Base-by-base conservation (phyloP, 192 early-diverging fungal species). In the Phlyctochytrium planicorne region DNA sequence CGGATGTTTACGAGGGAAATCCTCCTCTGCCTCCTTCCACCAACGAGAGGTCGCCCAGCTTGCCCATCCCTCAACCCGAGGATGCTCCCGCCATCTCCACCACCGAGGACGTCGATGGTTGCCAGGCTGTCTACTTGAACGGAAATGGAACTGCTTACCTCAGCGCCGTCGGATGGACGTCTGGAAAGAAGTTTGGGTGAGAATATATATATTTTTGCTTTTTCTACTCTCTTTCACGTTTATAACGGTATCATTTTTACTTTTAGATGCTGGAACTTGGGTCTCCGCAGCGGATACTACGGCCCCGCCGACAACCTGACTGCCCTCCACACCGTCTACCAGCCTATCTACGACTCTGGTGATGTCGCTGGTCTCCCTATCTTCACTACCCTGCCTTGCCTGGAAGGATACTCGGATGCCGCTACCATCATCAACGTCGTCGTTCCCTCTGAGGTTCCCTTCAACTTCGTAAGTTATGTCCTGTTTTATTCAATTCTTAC, bases 251-350 rank as follows among this genome's bases (percentile, higher is more conserved):
- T 47, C 40, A 47, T 47, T 14, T 47, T 47, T 20, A 47, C 20
- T 20, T 20, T 14, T 47, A 47, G 40, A 12, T 57, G 55, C 55
- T 57, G 55, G 55, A 57, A 57, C 55, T 25, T 57, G 55, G 55
- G 55, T 27, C 27, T 29, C 6, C 55, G 55, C 6, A 24, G 14
- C 20, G 10, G 12, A 10, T n/a, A 14, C 40, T n/a, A n/a, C n/a
- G 25, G 14, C 6, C 20, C 20, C 12, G 16, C 55, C 25, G 55
- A 57, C 12, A 57, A 57, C 55, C 14, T 4, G 14, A 57, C 55
- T 6, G 25, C 55, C 55, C 10, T 57, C 55, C 14, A 6, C 27
- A 12, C 25, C 14, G 55, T 25, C 12, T 27, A 24, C 27, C 55
- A 57, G 55, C 55, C 55, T 29, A 27, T 57, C 27, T 57, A 57